Percentiles rank a stretch among this genome's conserved stretches.
These are phyloP conservation scores for Phlyctochytrium planicorne DNA, from an alignment of 192 early-diverging fungal species.

Conservation along the genomic window DNA sequence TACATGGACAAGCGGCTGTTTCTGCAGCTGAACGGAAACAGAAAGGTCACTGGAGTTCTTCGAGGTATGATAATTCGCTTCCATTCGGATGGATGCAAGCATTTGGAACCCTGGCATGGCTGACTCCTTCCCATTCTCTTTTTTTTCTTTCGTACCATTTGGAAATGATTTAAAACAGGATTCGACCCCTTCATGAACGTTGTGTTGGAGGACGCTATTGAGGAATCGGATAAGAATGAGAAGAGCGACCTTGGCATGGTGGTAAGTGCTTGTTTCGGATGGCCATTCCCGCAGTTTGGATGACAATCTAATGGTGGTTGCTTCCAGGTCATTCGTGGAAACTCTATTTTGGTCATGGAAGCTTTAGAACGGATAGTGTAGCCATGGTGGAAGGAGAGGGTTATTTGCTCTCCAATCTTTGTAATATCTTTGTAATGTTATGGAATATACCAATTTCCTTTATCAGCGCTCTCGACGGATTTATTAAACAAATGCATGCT, in stretches of 20 bases:
- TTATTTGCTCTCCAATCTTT: too few relatives aligned
- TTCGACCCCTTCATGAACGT: constrained; percentile 99
- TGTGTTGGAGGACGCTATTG: constrained; percentile 88
- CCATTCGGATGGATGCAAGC: too few relatives aligned
- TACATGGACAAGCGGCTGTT: constrained; percentile 94
- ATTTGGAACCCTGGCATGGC: background rate
- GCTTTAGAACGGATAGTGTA: constrained; percentile 48
- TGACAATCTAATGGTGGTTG: background rate
- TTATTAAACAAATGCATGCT: too few relatives aligned
- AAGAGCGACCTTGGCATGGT: constrained; percentile 82
- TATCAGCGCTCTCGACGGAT: too few relatives aligned
- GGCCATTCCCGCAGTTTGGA: too few relatives aligned
- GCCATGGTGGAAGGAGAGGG: background rate
- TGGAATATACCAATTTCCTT: too few relatives aligned
- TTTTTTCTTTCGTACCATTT: background rate
- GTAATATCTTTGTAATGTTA: too few relatives aligned
- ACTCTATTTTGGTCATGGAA: constrained; percentile 56
- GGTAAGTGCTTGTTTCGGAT: constrained; percentile 43
- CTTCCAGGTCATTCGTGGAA: constrained; percentile 55
- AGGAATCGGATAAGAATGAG: constrained; percentile 70
- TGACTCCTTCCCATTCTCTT: constrained; percentile 5
- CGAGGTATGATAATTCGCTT: constrained; percentile 55
- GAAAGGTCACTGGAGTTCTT: constrained; percentile 91
- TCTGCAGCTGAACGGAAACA: constrained; percentile 87
- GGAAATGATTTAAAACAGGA: constrained; percentile 38